A percentile compares a stretch with the other conserved stretches of the same genome.
Evolutionary conservation across 139 green algal species (phyloP).

Genomic region (Tetraselmis striata): DNA sequence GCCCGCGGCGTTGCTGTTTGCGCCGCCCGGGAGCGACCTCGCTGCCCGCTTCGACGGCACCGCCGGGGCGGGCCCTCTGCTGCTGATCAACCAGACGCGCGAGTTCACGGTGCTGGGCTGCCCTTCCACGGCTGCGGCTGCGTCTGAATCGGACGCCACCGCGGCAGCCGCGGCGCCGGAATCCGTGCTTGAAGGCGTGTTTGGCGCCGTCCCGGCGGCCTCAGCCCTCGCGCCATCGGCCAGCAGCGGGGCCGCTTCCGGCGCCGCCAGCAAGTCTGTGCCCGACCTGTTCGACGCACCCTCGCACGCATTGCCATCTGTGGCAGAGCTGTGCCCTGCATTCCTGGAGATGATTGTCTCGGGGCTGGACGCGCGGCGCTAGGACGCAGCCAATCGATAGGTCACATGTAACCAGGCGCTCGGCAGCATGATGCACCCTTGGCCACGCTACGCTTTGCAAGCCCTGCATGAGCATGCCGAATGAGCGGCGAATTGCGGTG

Average conservation of each 20-base stretch:
- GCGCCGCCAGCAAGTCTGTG: background rate
- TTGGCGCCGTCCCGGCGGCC: conserved; percentile 13
- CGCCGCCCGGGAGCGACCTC: conserved; percentile 5
- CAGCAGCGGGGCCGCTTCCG: background rate
- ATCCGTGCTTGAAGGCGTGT: conserved; percentile 29
- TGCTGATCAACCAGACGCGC: conserved; percentile 43
- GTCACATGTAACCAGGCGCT: too few species aligned
- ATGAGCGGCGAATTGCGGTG: too few species aligned
- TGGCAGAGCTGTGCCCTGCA: conserved; percentile 29
- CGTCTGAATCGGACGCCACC: background rate
- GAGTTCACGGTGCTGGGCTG: conserved; percentile 17
- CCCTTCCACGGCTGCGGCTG: background rate
- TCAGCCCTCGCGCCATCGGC: too few species aligned
- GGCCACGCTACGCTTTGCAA: too few species aligned
- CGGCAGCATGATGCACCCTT: too few species aligned
- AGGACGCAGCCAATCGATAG: too few species aligned
- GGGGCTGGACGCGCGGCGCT: too few species aligned
- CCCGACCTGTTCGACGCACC: conserved; percentile 54
- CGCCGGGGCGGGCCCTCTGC: conserved; percentile 23
- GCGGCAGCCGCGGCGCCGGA: conserved; percentile 3
- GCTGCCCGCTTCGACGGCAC: background rate
- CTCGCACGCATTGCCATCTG: conserved; percentile 56
- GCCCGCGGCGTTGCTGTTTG: conserved; percentile 15
- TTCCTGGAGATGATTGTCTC: conserved; percentile 45
- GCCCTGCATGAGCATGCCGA: too few species aligned